These are phyloP conservation scores for Kazachstania sp. DNA, from an alignment of 1,139 yeast species.

Conservation along the genomic window DNA sequence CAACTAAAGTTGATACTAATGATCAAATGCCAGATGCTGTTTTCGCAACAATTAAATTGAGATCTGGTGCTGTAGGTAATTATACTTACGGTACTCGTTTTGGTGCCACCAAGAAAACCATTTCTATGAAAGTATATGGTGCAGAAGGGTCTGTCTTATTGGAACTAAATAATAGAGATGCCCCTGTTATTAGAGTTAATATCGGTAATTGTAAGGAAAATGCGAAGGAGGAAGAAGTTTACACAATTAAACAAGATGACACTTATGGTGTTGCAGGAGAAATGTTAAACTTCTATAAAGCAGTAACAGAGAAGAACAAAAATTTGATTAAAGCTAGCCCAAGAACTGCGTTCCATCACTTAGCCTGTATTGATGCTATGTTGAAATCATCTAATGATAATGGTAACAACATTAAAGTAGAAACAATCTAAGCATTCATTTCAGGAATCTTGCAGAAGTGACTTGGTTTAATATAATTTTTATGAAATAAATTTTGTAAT, in stretches of 20 bases:
- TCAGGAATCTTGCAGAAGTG: no score
- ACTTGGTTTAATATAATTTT: no score
- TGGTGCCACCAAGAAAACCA: constrained; percentile 68
- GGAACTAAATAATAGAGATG: constrained; percentile 48
- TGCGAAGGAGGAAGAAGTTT: constrained; percentile 37
- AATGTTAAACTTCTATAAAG: constrained; percentile 65
- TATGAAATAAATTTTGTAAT: no score
- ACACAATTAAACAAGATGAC: constrained; percentile 41
- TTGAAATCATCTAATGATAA: constrained; percentile 55
- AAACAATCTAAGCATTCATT: constrained; percentile 12
- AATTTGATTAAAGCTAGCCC: constrained; percentile 52
- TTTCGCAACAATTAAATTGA: constrained; percentile 57
- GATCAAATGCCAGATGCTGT: constrained; percentile 77
- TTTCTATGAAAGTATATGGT: constrained; percentile 64
- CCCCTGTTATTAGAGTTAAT: constrained; percentile 38
- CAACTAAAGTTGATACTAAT: constrained; percentile 63
- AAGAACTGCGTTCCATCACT: constrained; percentile 77
- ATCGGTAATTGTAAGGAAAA: constrained; percentile 41
- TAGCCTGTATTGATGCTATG: constrained; percentile 81
- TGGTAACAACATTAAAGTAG: constrained; percentile 53
- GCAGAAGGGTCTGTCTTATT: constrained; percentile 64
- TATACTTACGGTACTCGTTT: constrained; percentile 84
- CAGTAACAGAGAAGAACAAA: constrained; percentile 59
- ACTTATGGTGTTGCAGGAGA: constrained; percentile 59
- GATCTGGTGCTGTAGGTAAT: constrained; percentile 68